Conservation (phyloP, 495 filamentous ascomycete species). For the Penicillium nucicola region DNA sequence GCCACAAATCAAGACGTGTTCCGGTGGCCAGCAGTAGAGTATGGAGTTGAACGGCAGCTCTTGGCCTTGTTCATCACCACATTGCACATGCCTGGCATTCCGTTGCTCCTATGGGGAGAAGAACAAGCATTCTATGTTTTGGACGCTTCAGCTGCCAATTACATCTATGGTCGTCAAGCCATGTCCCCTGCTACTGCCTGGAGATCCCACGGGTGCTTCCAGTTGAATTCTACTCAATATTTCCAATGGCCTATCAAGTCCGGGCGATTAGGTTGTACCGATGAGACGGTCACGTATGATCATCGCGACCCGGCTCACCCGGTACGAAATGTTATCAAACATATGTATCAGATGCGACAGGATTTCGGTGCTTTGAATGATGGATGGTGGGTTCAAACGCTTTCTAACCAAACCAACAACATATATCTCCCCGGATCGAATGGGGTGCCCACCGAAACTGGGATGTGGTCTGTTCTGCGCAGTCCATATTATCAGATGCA, state of each 20-base stretch:
- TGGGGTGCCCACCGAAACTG: conserved; percentile 56
- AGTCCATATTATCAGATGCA: conserved; percentile 49
- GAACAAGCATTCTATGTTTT: conserved; percentile 68
- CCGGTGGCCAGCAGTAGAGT: conserved; percentile 65
- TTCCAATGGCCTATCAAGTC: conserved; percentile 56
- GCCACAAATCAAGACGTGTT: conserved; percentile 74
- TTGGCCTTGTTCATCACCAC: conserved; percentile 64
- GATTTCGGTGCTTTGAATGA: conserved; percentile 61
- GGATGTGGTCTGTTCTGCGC: conserved; percentile 65
- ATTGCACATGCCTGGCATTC: conserved; percentile 63
- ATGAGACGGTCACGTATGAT: conserved; percentile 56
- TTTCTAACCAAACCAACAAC: conserved; percentile 57
- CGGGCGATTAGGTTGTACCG: conserved; percentile 56
- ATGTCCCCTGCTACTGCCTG: conserved; percentile 67
- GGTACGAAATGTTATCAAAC: conserved; percentile 63
- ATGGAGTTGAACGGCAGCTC: conserved; percentile 60
- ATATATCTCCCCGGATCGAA: conserved; percentile 53
- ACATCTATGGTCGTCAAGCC: conserved; percentile 66
- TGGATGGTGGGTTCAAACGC: conserved; percentile 56
- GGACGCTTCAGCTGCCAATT: conserved; percentile 65
- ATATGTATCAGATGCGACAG: conserved; percentile 62
- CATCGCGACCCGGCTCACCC: conserved; percentile 69
- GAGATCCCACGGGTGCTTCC: conserved; percentile 68
- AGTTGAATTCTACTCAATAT: conserved; percentile 53
- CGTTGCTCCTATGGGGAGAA: conserved; percentile 65